Evolutionary conservation across 345 rosid genomes (phyloP).

Genomic region (Gossypium thurberi): DNA sequence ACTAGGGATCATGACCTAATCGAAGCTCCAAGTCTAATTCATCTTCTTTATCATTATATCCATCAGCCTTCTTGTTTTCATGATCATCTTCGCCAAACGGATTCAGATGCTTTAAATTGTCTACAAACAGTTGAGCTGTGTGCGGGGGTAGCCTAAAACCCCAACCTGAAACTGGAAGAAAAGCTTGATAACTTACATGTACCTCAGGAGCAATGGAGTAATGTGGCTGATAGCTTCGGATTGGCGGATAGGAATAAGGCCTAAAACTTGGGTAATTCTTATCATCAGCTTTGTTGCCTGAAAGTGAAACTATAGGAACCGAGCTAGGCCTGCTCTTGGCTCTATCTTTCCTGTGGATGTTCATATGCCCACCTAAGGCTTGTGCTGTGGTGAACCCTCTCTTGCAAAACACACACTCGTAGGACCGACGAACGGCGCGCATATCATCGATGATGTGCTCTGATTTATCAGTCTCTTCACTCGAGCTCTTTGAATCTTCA

Average conservation of each 20-base stretch:
- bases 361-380: slow-evolving; percentile 94
- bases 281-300: slow-evolving; percentile 25
- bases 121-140: slow-evolving; percentile 23
- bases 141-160: slow-evolving; percentile 15
- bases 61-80: slow-evolving; percentile 16
- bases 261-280: slow-evolving; percentile 14
- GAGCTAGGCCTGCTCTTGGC: slow-evolving; percentile 37
- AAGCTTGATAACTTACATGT: slow-evolving; percentile 26
- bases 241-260: slow-evolving; percentile 20
- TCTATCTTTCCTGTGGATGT: slow-evolving; percentile 81
- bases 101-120: slow-evolving; percentile 21
- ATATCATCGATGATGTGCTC: slow-evolving; percentile 16
- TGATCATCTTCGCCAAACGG: slow-evolving; percentile 22
- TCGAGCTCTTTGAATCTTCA: slow-evolving; percentile 27
- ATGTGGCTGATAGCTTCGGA: slow-evolving; percentile 22
- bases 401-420: slow-evolving; percentile 73
- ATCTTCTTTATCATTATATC: slow-evolving; percentile 31
- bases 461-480: slow-evolving; percentile 30
- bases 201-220: slow-evolving; percentile 19
- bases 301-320: slow-evolving; percentile 7
- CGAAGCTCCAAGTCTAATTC: slow-evolving; percentile 90
- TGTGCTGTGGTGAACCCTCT: slow-evolving; percentile 93
- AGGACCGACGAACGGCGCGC: slow-evolving; percentile 36
- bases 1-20: slow-evolving; percentile 55
- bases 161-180: slow-evolving; percentile 30